phyloP scores from a whole-genome alignment of 139 green algal genomes.

The Picochlorum sp. region DNA sequence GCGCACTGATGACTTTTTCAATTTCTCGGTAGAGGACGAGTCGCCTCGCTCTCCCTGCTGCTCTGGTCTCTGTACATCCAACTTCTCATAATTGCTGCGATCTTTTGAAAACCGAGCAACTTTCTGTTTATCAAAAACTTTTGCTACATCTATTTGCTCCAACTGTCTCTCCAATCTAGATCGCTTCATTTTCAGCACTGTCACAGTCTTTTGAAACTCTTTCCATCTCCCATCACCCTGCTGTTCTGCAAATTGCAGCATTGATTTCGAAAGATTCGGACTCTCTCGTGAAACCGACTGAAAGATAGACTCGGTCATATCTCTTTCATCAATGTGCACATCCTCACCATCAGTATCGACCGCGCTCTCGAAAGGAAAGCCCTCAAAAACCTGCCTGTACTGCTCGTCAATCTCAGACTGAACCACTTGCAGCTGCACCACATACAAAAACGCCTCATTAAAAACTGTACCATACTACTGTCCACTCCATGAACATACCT shows the following conservation, averaged over 20 bases:
- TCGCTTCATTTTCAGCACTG: conserved; percentile 51
- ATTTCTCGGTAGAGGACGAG: neutral
- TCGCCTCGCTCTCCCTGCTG: neutral
- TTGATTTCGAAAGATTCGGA: conserved; percentile 12
- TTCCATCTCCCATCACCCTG: conserved; percentile 39
- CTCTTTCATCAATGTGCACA: too few species aligned
- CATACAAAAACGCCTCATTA: neutral
- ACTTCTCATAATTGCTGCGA: conserved; percentile 1
- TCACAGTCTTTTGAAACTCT: conserved; percentile 43
- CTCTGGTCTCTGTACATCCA: neutral
- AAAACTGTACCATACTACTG: too few species aligned
- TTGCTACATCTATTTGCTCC: neutral
- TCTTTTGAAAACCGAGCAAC: neutral
- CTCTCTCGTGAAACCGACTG: neutral
- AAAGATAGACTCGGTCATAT: too few species aligned
- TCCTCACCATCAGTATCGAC: too few species aligned
- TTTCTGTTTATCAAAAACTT: neutral
- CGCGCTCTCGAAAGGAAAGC: neutral
- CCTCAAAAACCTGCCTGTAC: conserved; percentile 37
- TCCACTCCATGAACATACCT: too few species aligned
- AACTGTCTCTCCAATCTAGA: too few species aligned
- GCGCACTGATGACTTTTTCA: conserved; percentile 21
- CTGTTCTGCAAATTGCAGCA: conserved; percentile 41
- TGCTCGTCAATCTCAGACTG: conserved; percentile 36
- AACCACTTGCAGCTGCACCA: conserved; percentile 24